Percentiles rank a stretch among this genome's conserved stretches.
Conservation (phyloP, 2,329 filamentous ascomycete genomes). For the Talaromyces albobiverticillius region DNA sequence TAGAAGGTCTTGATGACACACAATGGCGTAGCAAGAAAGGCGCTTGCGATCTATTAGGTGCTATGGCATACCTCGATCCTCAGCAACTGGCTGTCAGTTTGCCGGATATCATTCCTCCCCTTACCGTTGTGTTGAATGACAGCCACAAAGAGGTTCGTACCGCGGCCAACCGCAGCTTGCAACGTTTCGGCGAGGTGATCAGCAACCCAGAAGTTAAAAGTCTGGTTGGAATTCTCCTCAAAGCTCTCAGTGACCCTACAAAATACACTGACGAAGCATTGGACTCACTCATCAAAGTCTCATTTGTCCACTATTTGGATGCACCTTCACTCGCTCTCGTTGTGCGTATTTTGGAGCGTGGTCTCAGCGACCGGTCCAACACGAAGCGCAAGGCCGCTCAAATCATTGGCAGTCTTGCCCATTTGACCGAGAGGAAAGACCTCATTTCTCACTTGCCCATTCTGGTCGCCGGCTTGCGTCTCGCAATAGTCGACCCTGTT, state of each 20-base stretch:
- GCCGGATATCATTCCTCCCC: constrained; percentile 92
- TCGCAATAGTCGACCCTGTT: constrained; percentile 90
- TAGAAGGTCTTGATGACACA: constrained; percentile 87
- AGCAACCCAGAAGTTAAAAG: constrained; percentile 96
- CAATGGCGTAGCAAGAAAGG: constrained; percentile 99
- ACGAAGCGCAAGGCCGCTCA: constrained; percentile 96
- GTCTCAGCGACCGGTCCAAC: constrained; percentile 82
- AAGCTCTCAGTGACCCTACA: constrained; percentile 94
- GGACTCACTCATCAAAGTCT: constrained; percentile 94
- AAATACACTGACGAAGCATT: constrained; percentile 95
- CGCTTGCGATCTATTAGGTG: constrained; percentile 91
- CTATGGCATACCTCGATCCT: constrained; percentile 97
- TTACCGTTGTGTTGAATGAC: constrained; percentile 92
- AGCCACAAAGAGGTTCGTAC: constrained; percentile 95
- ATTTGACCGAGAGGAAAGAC: constrained; percentile 94
- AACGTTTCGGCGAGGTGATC: constrained; percentile 97
- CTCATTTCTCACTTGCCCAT: constrained; percentile 87
- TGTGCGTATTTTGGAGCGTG: constrained; percentile 91
- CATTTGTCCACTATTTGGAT: constrained; percentile 97
- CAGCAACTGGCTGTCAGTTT: constrained; percentile 89
- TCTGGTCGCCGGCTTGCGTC: constrained; percentile 81
- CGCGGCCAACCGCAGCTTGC: constrained; percentile 91
- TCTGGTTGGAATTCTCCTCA: constrained; percentile 85
- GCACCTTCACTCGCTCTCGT: constrained; percentile 92
- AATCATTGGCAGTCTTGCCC: constrained; percentile 95